Percentiles rank a stretch among this genome's conserved stretches.
Conservation (phyloP, 345 rosid genomes). For the Eucalyptus globulus region DNA sequence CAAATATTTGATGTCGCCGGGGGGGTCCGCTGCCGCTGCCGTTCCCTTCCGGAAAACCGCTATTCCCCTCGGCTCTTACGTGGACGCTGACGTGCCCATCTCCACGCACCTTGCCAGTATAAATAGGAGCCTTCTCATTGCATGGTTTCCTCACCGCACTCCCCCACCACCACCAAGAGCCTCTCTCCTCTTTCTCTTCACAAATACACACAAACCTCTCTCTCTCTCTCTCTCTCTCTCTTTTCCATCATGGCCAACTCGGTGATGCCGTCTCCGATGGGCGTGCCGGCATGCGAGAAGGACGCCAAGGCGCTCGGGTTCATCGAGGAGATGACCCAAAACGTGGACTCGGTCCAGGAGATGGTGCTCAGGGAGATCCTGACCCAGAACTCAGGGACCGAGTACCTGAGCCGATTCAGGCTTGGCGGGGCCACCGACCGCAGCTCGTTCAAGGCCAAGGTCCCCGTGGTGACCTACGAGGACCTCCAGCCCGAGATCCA, state of each 20-base stretch:
- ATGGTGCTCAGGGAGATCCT: background rate
- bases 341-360: background rate
- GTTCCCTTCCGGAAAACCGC: background rate
- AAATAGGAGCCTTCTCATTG: slow-evolving; percentile 16
- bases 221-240: background rate
- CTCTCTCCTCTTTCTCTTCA: background rate
- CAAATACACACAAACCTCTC: background rate
- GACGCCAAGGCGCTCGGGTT: background rate
- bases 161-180: background rate
- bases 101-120: background rate
- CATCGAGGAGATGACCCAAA: background rate
- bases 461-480: slow-evolving; percentile 51
- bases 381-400: slow-evolving; percentile 35
- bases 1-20: background rate
- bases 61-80: background rate
- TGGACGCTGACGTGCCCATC: background rate
- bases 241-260: slow-evolving; percentile 38
- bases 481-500: slow-evolving; percentile 74
- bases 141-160: background rate
- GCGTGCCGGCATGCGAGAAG: slow-evolving; percentile 38
- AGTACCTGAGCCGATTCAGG: slow-evolving; percentile 48
- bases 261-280: slow-evolving; percentile 28
- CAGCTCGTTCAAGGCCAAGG: slow-evolving; percentile 39
- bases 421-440: slow-evolving; percentile 51
- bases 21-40: background rate